Evolutionary conservation across 2,329 filamentous ascomycete species (phyloP), one percentile per base, ranked within the genome.

Genomic region (Grosmannia clavigera): DNA sequence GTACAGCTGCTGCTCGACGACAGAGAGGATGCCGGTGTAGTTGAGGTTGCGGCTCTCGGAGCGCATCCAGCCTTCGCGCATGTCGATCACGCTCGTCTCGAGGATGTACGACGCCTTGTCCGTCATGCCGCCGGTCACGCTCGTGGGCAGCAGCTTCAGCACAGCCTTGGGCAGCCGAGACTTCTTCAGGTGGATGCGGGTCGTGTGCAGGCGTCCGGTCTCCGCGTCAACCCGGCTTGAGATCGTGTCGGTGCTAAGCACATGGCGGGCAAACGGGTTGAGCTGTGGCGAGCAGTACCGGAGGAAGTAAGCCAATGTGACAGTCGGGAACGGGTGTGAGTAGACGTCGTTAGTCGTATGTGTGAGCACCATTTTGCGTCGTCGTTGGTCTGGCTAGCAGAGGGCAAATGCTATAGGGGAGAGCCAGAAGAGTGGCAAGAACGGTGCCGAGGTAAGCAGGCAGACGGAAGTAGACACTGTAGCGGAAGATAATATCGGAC

Each of bases 221-320:
- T 74, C 75, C 7, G 85, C 79, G 72, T 92, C 88, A 73, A 90
- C 82, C 71, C 81, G 77, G 65, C 84, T 86, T 56, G 83, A 82
- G 71, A 94, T 89, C 67, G 88, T 90, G 72, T 94, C 89, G 72
- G 88, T 91, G 69, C 87, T 90, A 67, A 91, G 77, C 58, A 94
- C 89, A 75, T 94, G 89, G 64, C 82, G 84, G 65, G 85, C 86
- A 75, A 92, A 92, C 7, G 89, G 89, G 69, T 92, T 94, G 65
- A 82, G 75, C 65, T 82, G 77, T 35, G 81, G 80, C 5, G 80
- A 83, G 62, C 88, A 90, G 74, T 94, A 94, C 65, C 89, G 88
- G 57, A 94, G 85, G 75, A 92, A 94, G 80, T 90, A 94, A 75
- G 89, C 89, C 72, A 94, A 85, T 56, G 88, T 90, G 63, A 94